Percentiles rank a stretch among this genome's conserved stretches.
phyloP scores from a whole-genome alignment of 2,329 filamentous ascomycete genomes.

The Monosporascus sp. region DNA sequence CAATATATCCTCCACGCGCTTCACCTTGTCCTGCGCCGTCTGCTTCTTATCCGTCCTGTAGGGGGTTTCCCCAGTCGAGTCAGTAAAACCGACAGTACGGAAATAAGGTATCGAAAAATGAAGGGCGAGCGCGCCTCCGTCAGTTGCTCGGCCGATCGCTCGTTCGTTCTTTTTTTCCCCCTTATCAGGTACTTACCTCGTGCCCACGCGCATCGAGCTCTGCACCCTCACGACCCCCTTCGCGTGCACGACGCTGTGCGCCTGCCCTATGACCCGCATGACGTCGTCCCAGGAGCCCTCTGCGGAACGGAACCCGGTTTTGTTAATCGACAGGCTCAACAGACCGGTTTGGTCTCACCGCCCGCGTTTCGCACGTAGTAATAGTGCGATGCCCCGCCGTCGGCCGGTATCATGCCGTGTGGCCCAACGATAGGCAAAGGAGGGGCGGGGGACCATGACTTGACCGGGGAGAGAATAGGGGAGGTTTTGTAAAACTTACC shows the following conservation, averaged over 20 bases:
- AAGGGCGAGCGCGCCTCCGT: too few species aligned
- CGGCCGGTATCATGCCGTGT: too few species aligned
- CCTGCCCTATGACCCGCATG: constrained; percentile 79
- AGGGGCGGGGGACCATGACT: background rate
- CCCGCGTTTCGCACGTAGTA: too few species aligned
- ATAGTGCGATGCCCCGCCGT: too few species aligned
- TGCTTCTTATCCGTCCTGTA: constrained; percentile 79
- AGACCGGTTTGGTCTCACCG: too few species aligned
- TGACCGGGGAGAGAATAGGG: background rate
- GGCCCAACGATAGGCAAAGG: background rate
- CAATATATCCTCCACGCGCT: constrained; percentile 49
- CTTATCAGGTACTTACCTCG: constrained; percentile 48
- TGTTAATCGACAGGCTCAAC: too few species aligned
- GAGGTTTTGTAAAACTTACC: constrained; percentile 49
- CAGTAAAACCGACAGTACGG: background rate
- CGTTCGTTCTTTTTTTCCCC: too few species aligned
- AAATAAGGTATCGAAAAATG: too few species aligned
- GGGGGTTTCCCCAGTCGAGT: background rate
- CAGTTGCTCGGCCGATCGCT: too few species aligned
- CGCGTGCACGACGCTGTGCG: constrained; percentile 70
- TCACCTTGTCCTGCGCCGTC: constrained; percentile 74
- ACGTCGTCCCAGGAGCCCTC: constrained; percentile 91
- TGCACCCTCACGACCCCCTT: constrained; percentile 79
- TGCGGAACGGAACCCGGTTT: constrained; percentile 29
- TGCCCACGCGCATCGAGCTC: constrained; percentile 80